Evolutionary conservation across 495 filamentous ascomycete genomes (phyloP), one percentile per base, ranked within the genome.

Genomic region (Cladorrhinum samala): DNA sequence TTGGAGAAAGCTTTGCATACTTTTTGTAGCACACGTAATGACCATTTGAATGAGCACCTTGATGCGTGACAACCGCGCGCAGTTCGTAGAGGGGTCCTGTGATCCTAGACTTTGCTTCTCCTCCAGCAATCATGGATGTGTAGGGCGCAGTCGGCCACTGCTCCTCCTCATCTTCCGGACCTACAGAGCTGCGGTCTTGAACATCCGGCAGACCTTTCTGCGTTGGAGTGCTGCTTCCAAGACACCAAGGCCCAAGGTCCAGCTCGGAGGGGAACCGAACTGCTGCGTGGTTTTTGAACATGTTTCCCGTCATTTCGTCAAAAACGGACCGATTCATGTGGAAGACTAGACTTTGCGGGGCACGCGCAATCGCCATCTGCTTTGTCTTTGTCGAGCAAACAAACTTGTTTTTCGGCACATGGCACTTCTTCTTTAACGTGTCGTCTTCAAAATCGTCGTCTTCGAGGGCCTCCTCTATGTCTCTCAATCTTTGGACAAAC

Each of bases 311-410:
- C 30, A 66, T 67, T 55, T 95, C 89, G 57, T 97, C 87, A 56
- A 95, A 96, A 0, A 91, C 72, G 53, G 91, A 96, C 7, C 94
- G 82, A 61, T 97, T 96, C 59, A 97, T 74, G 65, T 99, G 94
- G 2, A 96, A 73, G 0, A 83, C 85, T 9, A 99, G 74, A 44
- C 84, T 86, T 46, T 80, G 78, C 1, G 94, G 94, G 2, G 89
- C 72, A 8, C 92, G 77, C 3, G 87, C 88, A 53, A 99, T 81
- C 18, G 89, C 88, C 6, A 84, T 82, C 65, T 99, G 94, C 27
- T 89, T 81, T 9, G 93, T 90, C 61, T 99, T 99, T 2, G 84
- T 91, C 3, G 83, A 81, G 1, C 75, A 76, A 2, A 88, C 78
- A 45, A 82, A 73, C 56, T 78, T 81, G 60, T 85, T 85, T n/a